Conservation (phyloP, 1,139 yeast genomes). For the Debaryomyces subglobosus region DNA sequence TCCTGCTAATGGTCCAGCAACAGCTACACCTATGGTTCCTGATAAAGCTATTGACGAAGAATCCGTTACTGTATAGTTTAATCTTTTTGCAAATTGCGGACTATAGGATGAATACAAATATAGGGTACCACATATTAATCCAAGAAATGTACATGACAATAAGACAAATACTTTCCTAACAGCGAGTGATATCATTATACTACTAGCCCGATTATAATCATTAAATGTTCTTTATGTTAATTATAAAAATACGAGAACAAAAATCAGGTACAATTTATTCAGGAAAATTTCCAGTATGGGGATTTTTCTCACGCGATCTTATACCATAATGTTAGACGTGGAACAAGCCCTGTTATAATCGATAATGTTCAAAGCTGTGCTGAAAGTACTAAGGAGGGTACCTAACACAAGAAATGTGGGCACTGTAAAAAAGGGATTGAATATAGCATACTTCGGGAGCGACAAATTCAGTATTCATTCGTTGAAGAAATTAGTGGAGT, state of each 20-base stretch:
- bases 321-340: neutral
- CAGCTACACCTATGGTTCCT: constrained; percentile 62
- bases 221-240: neutral
- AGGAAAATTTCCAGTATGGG: neutral
- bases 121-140: constrained; percentile 63
- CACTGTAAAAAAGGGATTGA: constrained; percentile 11
- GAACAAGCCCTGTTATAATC: neutral
- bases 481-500: constrained; percentile 46
- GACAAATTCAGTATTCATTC: constrained; percentile 73
- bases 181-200: constrained; percentile 25
- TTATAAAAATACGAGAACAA: neutral
- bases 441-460: constrained; percentile 77
- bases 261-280: neutral
- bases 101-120: constrained; percentile 64
- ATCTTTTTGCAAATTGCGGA: constrained; percentile 60
- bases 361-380: neutral
- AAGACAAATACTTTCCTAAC: constrained; percentile 39
- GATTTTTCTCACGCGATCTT: constrained; percentile 4
- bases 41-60: constrained; percentile 58
- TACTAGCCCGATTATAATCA: neutral
- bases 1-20: constrained; percentile 63
- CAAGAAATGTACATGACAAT: constrained; percentile 51
- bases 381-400: neutral
- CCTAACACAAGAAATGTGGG: neutral
- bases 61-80: constrained; percentile 56